Evolutionary conservation across 2,329 filamentous ascomycete genomes (phyloP).

Genomic region (Aureobasidium lini): DNA sequence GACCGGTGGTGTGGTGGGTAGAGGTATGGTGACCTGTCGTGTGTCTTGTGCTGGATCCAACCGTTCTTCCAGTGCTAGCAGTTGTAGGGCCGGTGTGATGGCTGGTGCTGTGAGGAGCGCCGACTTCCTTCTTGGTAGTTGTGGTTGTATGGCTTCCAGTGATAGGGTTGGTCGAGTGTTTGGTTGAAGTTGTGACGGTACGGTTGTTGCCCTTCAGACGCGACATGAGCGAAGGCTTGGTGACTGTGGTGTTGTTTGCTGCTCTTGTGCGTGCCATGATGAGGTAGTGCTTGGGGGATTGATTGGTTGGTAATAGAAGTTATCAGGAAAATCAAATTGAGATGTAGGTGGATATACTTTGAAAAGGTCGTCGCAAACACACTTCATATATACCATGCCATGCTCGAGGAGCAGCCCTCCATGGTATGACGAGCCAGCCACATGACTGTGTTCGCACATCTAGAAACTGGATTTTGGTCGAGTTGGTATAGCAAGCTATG

Average conservation of each 20-base stretch:
- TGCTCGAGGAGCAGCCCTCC: background rate
- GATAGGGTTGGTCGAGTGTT: conserved; percentile 36
- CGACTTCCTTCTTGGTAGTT: conserved; percentile 26
- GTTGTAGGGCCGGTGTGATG: conserved; percentile 19
- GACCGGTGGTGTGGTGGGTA: background rate
- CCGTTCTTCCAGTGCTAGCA: conserved; percentile 23
- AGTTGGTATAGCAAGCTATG: background rate
- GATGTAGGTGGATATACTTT: background rate
- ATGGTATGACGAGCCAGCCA: conserved; percentile 1
- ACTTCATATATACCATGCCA: background rate
- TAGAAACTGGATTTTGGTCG: conserved; percentile 7
- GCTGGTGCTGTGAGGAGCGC: conserved; percentile 20
- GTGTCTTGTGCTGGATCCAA: conserved; percentile 12
- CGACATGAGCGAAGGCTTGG: conserved; percentile 47
- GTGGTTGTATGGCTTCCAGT: conserved; percentile 33
- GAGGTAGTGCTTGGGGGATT: background rate
- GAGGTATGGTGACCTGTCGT: conserved; percentile 23
- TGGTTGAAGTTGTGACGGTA: conserved; percentile 35
- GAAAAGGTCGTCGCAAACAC: background rate
- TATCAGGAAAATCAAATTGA: background rate
- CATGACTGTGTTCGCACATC: background rate
- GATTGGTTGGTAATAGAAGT: background rate
- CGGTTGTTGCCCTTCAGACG: conserved; percentile 41
- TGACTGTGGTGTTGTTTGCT: conserved; percentile 25
- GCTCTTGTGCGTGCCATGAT: conserved; percentile 9